A percentile compares a stretch with the other conserved stretches of the same genome.
phyloP scores from a whole-genome alignment of 345 rosid genomes.

The Populus nigra region DNA sequence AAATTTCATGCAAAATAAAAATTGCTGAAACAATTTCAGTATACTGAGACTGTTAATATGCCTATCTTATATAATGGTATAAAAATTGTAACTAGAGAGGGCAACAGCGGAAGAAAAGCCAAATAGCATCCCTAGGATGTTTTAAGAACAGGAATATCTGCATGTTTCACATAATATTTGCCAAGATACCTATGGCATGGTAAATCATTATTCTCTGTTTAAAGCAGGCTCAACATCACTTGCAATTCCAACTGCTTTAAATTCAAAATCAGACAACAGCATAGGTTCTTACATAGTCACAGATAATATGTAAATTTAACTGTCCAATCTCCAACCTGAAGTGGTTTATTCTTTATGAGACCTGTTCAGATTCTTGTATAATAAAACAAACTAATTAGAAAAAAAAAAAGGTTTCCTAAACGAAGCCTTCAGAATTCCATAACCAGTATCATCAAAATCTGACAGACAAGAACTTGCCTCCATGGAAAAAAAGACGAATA shows the following conservation, averaged over 20 bases:
- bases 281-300: background rate
- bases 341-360: background rate
- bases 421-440: background rate
- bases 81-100: background rate
- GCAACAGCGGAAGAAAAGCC: background rate
- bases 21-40: background rate
- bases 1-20: background rate
- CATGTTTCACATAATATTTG: background rate
- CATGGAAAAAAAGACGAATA: background rate
- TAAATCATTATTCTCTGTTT: background rate
- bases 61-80: background rate
- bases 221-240: background rate
- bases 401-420: background rate
- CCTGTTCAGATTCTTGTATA: background rate
- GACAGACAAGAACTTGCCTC: background rate
- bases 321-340: background rate
- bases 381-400: background rate
- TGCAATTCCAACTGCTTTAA: background rate
- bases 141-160: background rate
- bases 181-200: background rate
- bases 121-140: background rate
- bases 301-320: background rate
- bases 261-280: background rate
- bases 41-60: background rate
- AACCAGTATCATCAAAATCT: background rate